Conservation (phyloP, 2,329 filamentous ascomycete species). For the Westerdykella aurantiaca region DNA sequence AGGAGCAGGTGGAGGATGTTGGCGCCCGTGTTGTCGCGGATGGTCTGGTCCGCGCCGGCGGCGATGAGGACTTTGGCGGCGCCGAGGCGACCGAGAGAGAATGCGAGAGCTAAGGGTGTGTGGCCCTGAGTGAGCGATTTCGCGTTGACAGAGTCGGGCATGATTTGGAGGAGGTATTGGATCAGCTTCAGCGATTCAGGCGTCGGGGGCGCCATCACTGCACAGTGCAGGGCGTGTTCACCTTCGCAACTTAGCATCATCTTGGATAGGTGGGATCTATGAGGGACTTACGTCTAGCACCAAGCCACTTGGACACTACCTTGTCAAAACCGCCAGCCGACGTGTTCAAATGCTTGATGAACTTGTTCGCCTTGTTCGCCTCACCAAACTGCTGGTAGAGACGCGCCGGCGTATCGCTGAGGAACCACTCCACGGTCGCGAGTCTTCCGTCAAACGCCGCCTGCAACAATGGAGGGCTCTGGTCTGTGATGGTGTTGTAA, state of each 20-base stretch:
- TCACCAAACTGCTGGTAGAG: slow-evolving; percentile 65
- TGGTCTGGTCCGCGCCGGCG: slow-evolving; percentile 64
- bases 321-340: slow-evolving; percentile 58
- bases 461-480: slow-evolving; percentile 55
- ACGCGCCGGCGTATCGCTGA: slow-evolving; percentile 62
- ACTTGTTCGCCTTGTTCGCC: slow-evolving; percentile 54
- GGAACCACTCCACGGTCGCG: slow-evolving; percentile 70
- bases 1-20: slow-evolving; percentile 64
- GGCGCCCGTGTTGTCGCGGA: slow-evolving; percentile 54
- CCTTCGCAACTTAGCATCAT: slow-evolving; percentile 37
- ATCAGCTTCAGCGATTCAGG: slow-evolving; percentile 51
- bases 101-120: slow-evolving; percentile 67
- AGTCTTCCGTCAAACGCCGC: slow-evolving; percentile 55
- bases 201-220: slow-evolving; percentile 30
- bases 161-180: slow-evolving; percentile 58
- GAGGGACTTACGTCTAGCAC: slow-evolving; percentile 49
- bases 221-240: slow-evolving; percentile 62
- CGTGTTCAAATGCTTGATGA: slow-evolving; percentile 57
- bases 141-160: slow-evolving; percentile 58
- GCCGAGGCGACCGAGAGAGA: slow-evolving; percentile 49
- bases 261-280: not conserved
- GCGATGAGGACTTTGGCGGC: slow-evolving; percentile 58
- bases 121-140: slow-evolving; percentile 48
- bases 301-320: slow-evolving; percentile 58
- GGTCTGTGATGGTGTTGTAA: slow-evolving; percentile 14